These are phyloP conservation scores for Cutaneotrichosporon mucoides DNA, from an alignment of 1,284 basidiomycete species.

Conservation along the genomic window DNA sequence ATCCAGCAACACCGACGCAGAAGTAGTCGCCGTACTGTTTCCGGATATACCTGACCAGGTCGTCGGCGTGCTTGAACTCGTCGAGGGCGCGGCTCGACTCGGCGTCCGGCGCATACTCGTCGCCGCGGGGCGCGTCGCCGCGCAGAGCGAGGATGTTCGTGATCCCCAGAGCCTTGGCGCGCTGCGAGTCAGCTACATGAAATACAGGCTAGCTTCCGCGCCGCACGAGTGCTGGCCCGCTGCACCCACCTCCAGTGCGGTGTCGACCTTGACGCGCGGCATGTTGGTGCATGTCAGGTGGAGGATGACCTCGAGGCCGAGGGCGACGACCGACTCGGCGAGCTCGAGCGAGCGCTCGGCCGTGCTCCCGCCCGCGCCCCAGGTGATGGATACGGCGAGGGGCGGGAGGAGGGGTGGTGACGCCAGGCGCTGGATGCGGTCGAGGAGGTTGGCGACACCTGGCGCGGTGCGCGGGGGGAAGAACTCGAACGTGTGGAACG, in stretches of 20 bases:
- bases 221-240: too few species aligned
- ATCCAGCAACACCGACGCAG: constrained; percentile 70
- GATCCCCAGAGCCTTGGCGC: constrained; percentile 76
- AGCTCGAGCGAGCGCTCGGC: constrained; percentile 83
- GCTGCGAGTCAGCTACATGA: constrained; percentile 51
- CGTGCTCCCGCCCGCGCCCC: constrained; percentile 95
- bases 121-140: constrained; percentile 88
- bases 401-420: constrained; percentile 55
- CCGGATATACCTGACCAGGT: constrained; percentile 88
- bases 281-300: constrained; percentile 99
- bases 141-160: constrained; percentile 87
- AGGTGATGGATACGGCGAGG: constrained; percentile 81
- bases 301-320: constrained; percentile 66
- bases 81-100: constrained; percentile 54
- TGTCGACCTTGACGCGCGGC: constrained; percentile 79
- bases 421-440: constrained; percentile 71
- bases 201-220: background rate
- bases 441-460: constrained; percentile 80
- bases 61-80: constrained; percentile 82
- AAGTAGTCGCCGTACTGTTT: constrained; percentile 80
- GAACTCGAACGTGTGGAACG: constrained; percentile 89
- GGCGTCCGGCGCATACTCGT: constrained; percentile 87
- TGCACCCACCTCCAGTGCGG: constrained; percentile 65
- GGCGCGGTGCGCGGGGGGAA: constrained; percentile 92
- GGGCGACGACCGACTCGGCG: constrained; percentile 59